A percentile compares a stretch with the other conserved stretches of the same genome.
Evolutionary conservation across 108 stramenopile species (phyloP).

Genomic region (Discostella stelligeroides): DNA sequence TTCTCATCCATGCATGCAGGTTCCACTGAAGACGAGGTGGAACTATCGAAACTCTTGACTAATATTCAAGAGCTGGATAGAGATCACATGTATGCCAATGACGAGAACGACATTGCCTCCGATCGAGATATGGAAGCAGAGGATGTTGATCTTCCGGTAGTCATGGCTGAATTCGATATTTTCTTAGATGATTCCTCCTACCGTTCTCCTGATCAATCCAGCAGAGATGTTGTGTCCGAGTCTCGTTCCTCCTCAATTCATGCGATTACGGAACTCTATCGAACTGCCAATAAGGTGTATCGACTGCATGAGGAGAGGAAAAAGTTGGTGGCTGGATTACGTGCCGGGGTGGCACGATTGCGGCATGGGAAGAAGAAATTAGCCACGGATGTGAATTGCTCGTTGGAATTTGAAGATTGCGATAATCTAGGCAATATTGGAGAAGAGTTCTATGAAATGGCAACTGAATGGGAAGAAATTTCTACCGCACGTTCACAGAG

Average conservation of each 20-base stretch:
- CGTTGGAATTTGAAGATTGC: slow-evolving; percentile 56
- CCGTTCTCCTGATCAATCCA: background rate
- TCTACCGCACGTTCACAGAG: background rate
- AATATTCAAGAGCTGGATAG: slow-evolving; percentile 14
- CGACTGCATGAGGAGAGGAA: slow-evolving; percentile 65
- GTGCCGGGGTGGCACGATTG: slow-evolving; percentile 52
- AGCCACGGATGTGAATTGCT: background rate
- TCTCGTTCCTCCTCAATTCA: slow-evolving; percentile 56
- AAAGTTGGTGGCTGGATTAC: slow-evolving; percentile 48
- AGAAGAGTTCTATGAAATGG: background rate
- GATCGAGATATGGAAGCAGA: slow-evolving; percentile 25
- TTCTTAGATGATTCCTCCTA: slow-evolving; percentile 49
- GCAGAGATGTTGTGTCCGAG: slow-evolving; percentile 2
- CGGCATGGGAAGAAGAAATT: slow-evolving; percentile 19
- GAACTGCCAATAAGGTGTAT: slow-evolving; percentile 46
- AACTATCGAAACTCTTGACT: slow-evolving; percentile 17
- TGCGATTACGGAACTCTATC: slow-evolving; percentile 55
- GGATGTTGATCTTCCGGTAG: slow-evolving; percentile 23
- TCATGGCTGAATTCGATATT: slow-evolving; percentile 66
- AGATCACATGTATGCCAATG: slow-evolving; percentile 12
- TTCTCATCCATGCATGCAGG: slow-evolving; percentile 25
- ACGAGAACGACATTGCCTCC: background rate
- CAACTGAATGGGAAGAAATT: background rate
- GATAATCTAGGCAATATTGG: slow-evolving; percentile 55
- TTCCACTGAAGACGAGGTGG: slow-evolving; percentile 32